These are phyloP conservation scores for Cystofilobasidium ferigula DNA, from an alignment of 768 basidiomycete genomes.

Conservation along the genomic window DNA sequence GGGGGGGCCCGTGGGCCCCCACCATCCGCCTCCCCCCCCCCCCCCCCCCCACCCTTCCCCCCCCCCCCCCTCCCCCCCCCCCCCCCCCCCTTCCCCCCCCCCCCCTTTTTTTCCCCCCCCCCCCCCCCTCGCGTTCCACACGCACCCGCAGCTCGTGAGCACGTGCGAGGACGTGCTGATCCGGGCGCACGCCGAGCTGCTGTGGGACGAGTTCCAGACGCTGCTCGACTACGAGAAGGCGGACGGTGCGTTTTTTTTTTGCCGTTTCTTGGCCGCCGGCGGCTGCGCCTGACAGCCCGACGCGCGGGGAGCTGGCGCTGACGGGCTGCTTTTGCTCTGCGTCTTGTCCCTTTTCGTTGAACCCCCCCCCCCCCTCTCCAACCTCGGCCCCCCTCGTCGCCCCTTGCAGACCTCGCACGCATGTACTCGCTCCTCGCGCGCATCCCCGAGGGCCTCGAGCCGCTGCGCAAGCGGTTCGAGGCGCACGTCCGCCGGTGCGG, in stretches of 20 bases:
- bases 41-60: too few species aligned
- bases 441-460: conserved; percentile 80
- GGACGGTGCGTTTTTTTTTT: conserved; percentile 43
- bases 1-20: too few species aligned
- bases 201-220: conserved; percentile 88
- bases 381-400: neutral
- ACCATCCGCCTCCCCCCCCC: too few species aligned
- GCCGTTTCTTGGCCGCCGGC: neutral
- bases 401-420: conserved; percentile 59
- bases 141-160: conserved; percentile 39
- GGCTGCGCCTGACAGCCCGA: too few species aligned
- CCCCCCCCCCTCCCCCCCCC: too few species aligned
- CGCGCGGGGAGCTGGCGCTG: too few species aligned
- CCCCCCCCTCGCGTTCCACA: too few species aligned
- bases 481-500: conserved; percentile 90
- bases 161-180: conserved; percentile 85
- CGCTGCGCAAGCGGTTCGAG: conserved; percentile 81
- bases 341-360: neutral
- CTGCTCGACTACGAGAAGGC: conserved; percentile 73
- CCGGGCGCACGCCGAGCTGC: conserved; percentile 63
- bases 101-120: too few species aligned
- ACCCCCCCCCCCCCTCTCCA: neutral
- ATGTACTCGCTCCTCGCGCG: conserved; percentile 90
- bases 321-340: too few species aligned
- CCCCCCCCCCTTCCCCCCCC: too few species aligned